A percentile compares a stretch with the other conserved stretches of the same genome.
These are phyloP conservation scores for Brettanomyces bruxellensis DNA, from an alignment of 805 yeast genomes.

Conservation along the genomic window DNA sequence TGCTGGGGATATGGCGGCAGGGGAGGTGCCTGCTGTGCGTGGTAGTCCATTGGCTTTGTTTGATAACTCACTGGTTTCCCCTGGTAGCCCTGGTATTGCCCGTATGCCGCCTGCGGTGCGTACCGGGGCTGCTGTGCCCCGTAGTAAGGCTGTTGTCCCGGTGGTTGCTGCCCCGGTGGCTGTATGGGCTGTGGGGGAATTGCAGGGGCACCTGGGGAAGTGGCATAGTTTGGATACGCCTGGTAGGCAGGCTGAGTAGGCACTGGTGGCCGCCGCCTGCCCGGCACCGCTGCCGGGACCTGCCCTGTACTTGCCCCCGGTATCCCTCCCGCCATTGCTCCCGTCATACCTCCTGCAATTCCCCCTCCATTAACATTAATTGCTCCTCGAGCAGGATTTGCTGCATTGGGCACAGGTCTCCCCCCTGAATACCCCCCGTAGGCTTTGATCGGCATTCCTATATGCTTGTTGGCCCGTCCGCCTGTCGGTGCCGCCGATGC, in stretches of 20 bases:
- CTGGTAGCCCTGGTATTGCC: background rate
- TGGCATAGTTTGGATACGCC: background rate
- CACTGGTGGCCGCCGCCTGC: background rate
- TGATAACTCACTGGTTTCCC: background rate
- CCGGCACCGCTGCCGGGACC: background rate
- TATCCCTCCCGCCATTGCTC: background rate
- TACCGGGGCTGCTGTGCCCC: background rate
- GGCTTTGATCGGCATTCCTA: background rate
- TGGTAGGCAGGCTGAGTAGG: background rate
- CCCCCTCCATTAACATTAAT: background rate
- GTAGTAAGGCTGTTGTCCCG: conserved; percentile 3
- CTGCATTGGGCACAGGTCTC: background rate
- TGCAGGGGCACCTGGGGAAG: background rate
- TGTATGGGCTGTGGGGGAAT: background rate
- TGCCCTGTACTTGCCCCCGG: background rate
- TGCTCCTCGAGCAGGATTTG: background rate
- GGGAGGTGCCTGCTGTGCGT: conserved; percentile 2
- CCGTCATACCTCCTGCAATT: background rate
- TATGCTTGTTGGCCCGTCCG: background rate
- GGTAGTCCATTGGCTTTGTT: background rate
- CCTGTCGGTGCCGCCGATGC: background rate
- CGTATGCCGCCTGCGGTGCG: background rate
- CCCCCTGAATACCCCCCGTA: background rate
- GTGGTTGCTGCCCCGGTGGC: background rate
- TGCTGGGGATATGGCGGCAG: background rate